Evolutionary conservation across 257 asterid genomes (phyloP).

Genomic region (Lycium ferocissimum): DNA sequence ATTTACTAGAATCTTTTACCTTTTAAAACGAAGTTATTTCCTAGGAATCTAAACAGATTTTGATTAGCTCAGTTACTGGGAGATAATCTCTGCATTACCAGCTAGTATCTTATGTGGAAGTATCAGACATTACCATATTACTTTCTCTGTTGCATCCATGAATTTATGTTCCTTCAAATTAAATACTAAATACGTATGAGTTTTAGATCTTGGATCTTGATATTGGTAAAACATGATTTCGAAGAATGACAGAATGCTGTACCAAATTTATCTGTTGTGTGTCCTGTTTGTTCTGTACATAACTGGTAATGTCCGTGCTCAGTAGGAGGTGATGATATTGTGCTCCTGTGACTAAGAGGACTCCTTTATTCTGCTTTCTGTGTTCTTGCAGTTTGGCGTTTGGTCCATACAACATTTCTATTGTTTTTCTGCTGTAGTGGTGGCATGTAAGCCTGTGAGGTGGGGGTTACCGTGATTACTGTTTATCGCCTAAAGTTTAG

Average conservation of each 20-base stretch:
- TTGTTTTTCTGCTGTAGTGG: neutral
- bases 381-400: neutral
- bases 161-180: neutral
- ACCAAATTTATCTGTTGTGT: neutral
- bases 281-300: neutral
- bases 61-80: neutral
- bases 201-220: neutral
- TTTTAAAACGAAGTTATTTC: neutral
- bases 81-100: neutral
- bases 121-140: neutral
- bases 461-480: neutral
- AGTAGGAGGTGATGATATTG: neutral
- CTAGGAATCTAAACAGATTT: neutral
- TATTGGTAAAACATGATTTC: neutral
- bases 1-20: neutral
- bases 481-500: neutral
- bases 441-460: neutral
- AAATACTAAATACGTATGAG: neutral
- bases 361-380: neutral
- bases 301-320: conserved; percentile 8
- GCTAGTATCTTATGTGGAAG: neutral
- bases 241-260: conserved; percentile 19
- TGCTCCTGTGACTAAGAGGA: neutral
- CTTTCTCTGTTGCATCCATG: neutral
- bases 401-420: neutral